Evolutionary conservation across 83 land plant genomes (phyloP).

Genomic region (Diphasiastrum complanatum): DNA sequence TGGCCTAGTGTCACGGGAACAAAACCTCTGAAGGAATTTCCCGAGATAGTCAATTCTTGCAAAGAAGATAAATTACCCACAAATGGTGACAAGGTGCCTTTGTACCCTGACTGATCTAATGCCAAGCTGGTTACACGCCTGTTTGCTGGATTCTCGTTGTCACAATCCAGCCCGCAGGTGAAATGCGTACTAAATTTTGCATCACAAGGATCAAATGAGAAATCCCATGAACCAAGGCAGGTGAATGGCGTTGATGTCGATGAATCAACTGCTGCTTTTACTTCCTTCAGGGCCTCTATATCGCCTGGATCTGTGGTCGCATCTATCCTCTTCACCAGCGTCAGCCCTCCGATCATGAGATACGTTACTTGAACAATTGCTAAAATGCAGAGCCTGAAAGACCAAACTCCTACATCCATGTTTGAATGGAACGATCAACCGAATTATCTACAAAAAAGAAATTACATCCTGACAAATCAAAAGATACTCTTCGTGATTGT

Average conservation of each 20-base stretch:
- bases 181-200: slow-evolving; percentile 10
- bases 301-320: background rate
- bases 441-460: too few relatives aligned
- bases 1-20: slow-evolving; percentile 11
- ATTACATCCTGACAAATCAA: too few relatives aligned
- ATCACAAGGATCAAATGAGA: slow-evolving; percentile 29
- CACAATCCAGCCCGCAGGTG: slow-evolving; percentile 22
- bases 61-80: slow-evolving; percentile 22
- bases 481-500: too few relatives aligned
- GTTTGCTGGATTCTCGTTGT: background rate
- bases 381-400: too few relatives aligned
- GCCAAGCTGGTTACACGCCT: slow-evolving; percentile 20
- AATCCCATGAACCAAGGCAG: slow-evolving; percentile 29
- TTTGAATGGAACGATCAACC: too few relatives aligned
- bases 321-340: background rate
- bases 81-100: slow-evolving; percentile 16
- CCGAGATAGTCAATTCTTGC: slow-evolving; percentile 11
- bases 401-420: too few relatives aligned
- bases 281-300: slow-evolving; percentile 11
- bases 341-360: too few relatives aligned
- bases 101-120: slow-evolving; percentile 18
- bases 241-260: background rate
- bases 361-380: too few relatives aligned
- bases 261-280: slow-evolving; percentile 15
- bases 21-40: slow-evolving; percentile 17